Base-by-base conservation (phyloP, 108 stramenopile genomes). In the Mayamaea pseudoterrestris region DNA sequence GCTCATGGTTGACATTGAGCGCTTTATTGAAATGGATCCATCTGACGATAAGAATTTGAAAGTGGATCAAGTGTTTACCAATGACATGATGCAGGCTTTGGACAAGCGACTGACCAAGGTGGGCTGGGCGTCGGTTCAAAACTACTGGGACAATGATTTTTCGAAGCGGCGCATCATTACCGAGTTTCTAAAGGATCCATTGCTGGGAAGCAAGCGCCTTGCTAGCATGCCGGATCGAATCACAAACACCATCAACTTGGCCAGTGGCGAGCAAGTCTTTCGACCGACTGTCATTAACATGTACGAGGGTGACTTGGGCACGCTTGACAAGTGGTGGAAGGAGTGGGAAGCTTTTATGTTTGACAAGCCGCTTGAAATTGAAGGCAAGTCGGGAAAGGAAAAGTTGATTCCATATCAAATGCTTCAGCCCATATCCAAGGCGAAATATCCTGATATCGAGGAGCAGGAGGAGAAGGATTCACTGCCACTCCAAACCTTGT, bases 261-360 rank as follows among this genome's bases (percentile, higher is more conserved):
- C 73, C 21, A 61, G 53, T 13, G 56, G 60, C 1, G 69, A 71
- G 16, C 64, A 68, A 23, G 73, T 83, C 6, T 88, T 58, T 47
- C 80, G 94, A 9, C 94, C 94, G 16, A 93, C 94, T 23, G 87
- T 93, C 12, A 96, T 96, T 53, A 96, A 93, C 64, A 93, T 93
- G 90, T 94, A 93, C 53, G 74, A 58, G 17, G 86, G 75, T 6
- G 81, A 83, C 35, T 58, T 95, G 32, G 59, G 62, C 30, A 70
- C 50, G 17, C 49, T 83, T 14, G 63, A 64, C 6, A 35, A 55
- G 42, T 95, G 94, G 94, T 95, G 90, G 90, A 44, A 56, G n/a
- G 80, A 72, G 8, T 95, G 94, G 94, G 65, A 79, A 46, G 47
- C 53, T 23, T 95, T 95, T 65, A 91, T 93, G 82, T 95, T 95